Evolutionary conservation across 257 asterid genomes (phyloP).

Genomic region (Solanum peruvianum): DNA sequence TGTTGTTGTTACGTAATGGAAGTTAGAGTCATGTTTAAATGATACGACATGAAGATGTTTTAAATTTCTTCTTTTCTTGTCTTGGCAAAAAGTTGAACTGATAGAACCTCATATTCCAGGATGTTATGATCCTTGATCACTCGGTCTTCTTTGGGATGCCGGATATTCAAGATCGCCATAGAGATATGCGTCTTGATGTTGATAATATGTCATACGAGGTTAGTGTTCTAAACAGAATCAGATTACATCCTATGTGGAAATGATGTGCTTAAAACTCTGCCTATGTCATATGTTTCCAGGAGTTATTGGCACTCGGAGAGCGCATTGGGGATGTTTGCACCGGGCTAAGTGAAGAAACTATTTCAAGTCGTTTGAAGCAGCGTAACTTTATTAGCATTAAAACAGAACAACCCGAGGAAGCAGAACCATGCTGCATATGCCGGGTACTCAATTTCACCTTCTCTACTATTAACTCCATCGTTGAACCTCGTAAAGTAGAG

Average conservation of each 20-base stretch:
- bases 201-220: constrained; percentile 48
- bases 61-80: not conserved
- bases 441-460: constrained; percentile 10
- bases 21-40: not conserved
- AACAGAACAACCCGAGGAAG: constrained; percentile 1
- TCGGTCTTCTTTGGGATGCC: constrained; percentile 29
- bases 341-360: constrained; percentile 25
- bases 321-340: constrained; percentile 35
- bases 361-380: constrained; percentile 18
- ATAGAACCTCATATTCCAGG: constrained; percentile 8
- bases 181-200: constrained; percentile 48
- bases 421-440: constrained; percentile 38
- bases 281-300: constrained; percentile 8
- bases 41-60: not conserved
- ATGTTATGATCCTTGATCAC: constrained; percentile 37
- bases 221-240: not conserved
- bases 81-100: not conserved
- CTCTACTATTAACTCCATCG: not conserved
- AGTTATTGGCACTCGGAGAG: constrained; percentile 33
- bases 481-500: not conserved
- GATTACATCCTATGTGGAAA: not conserved
- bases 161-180: constrained; percentile 25
- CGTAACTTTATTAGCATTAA: constrained; percentile 2
- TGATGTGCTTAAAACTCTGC: not conserved
- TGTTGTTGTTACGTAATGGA: not conserved